A percentile compares a stretch with the other conserved stretches of the same genome.
Conservation (phyloP, 1,284 basidiomycete genomes). For the Flammula alnicola region DNA sequence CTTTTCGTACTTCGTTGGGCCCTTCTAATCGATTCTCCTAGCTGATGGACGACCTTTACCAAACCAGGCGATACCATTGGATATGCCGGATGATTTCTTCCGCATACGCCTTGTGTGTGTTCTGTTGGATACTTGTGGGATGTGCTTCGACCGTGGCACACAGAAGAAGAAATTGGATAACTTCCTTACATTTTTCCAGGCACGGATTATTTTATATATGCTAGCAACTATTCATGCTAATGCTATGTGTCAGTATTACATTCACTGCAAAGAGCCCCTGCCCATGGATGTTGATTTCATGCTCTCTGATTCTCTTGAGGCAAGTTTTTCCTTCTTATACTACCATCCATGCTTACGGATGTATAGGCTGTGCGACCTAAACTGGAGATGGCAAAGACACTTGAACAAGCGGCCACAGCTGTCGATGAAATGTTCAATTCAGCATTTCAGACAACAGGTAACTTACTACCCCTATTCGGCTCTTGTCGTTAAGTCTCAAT, state of each 20-base stretch:
- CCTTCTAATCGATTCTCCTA: constrained; percentile 35
- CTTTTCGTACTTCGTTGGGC: constrained; percentile 3
- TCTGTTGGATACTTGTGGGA: constrained; percentile 94
- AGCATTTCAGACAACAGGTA: constrained; percentile 61
- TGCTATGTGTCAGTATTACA: too few relatives aligned
- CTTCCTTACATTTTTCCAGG: constrained; percentile 93
- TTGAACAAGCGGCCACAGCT: constrained; percentile 84
- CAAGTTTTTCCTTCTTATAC: constrained; percentile 35
- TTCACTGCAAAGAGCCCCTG: constrained; percentile 83
- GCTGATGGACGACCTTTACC: constrained; percentile 92
- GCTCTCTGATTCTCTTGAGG: constrained; percentile 92
- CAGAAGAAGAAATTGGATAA: constrained; percentile 92
- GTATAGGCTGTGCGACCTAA: constrained; percentile 81
- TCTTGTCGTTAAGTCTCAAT: background rate
- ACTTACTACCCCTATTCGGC: background rate
- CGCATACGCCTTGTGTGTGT: constrained; percentile 91
- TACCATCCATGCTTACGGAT: constrained; percentile 9
- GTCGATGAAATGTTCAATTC: constrained; percentile 88
- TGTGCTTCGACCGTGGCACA: constrained; percentile 94
- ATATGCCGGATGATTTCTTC: constrained; percentile 97
- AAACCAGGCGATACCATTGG: constrained; percentile 74
- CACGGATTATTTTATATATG: constrained; percentile 43
- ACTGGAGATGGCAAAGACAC: constrained; percentile 65
- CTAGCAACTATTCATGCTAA: too few relatives aligned
- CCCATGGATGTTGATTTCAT: constrained; percentile 99